phyloP scores from a whole-genome alignment of 441 rosid species.

The Rhodomyrtus psidioides region DNA sequence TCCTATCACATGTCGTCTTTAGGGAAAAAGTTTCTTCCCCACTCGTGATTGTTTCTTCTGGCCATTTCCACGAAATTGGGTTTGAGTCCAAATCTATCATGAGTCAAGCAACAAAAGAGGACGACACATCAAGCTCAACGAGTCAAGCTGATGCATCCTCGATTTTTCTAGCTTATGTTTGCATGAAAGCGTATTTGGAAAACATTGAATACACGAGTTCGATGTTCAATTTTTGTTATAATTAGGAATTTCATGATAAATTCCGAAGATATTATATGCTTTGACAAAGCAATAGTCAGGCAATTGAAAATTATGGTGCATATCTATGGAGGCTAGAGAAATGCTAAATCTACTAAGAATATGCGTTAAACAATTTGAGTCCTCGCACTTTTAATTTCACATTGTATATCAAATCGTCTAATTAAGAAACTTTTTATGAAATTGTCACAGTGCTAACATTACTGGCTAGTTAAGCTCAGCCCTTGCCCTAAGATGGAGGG shows the following conservation, averaged over 20 bases:
- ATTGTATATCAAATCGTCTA: neutral
- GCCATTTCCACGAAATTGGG: neutral
- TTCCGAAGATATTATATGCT: neutral
- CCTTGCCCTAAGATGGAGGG: neutral
- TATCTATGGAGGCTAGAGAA: neutral
- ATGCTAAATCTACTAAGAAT: neutral
- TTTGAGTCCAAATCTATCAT: too few species aligned
- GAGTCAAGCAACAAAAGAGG: too few species aligned
- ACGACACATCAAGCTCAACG: too few species aligned
- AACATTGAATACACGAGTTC: neutral
- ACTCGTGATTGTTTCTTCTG: neutral
- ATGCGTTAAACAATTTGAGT: neutral
- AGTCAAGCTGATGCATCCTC: neutral
- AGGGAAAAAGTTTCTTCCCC: neutral
- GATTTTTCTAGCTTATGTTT: neutral
- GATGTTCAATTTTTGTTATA: neutral
- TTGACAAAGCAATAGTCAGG: neutral
- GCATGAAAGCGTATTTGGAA: neutral
- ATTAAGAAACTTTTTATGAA: neutral
- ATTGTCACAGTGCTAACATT: neutral
- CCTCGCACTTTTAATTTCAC: neutral
- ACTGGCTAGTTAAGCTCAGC: neutral
- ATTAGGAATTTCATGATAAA: neutral
- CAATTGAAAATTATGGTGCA: neutral
- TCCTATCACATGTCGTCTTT: neutral